phyloP scores from a whole-genome alignment of 371 early-diverging fungal species.

The Thermomucor indicae-seudaticae region DNA sequence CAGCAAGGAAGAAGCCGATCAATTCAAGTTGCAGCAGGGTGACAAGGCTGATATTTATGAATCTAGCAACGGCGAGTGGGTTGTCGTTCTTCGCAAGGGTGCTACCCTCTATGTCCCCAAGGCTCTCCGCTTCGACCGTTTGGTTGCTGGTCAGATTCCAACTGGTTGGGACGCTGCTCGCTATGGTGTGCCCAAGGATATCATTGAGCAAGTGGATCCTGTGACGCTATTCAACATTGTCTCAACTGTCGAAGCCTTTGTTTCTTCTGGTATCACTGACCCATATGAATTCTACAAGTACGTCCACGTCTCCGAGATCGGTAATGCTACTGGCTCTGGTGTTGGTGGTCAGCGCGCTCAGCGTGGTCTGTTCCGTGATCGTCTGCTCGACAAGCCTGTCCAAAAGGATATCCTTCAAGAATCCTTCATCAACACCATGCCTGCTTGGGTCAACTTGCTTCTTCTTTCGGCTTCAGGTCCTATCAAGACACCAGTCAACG shows the following conservation, averaged over 20 bases:
- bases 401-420: constrained; percentile 95
- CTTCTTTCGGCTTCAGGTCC: constrained; percentile 92
- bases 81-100: constrained; percentile 83
- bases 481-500: constrained; percentile 95
- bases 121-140: constrained; percentile 90
- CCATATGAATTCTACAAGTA: constrained; percentile 97
- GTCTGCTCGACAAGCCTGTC: constrained; percentile 81
- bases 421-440: constrained; percentile 94
- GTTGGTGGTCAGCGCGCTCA: constrained; percentile 84
- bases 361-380: constrained; percentile 75
- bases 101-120: constrained; percentile 90
- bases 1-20: constrained; percentile 88
- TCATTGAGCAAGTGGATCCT: constrained; percentile 87
- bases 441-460: constrained; percentile 97
- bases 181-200: constrained; percentile 94
- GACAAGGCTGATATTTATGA: constrained; percentile 83
- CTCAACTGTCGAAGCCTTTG: constrained; percentile 91
- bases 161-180: constrained; percentile 93
- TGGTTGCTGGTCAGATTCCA: constrained; percentile 95
- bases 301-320: constrained; percentile 93
- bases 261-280: constrained; percentile 91
- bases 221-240: constrained; percentile 88
- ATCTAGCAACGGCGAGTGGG: constrained; percentile 64
- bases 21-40: constrained; percentile 86
- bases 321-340: constrained; percentile 87